These are phyloP conservation scores for Lentinus brumalis DNA, from an alignment of 768 basidiomycete species.

Conservation along the genomic window DNA sequence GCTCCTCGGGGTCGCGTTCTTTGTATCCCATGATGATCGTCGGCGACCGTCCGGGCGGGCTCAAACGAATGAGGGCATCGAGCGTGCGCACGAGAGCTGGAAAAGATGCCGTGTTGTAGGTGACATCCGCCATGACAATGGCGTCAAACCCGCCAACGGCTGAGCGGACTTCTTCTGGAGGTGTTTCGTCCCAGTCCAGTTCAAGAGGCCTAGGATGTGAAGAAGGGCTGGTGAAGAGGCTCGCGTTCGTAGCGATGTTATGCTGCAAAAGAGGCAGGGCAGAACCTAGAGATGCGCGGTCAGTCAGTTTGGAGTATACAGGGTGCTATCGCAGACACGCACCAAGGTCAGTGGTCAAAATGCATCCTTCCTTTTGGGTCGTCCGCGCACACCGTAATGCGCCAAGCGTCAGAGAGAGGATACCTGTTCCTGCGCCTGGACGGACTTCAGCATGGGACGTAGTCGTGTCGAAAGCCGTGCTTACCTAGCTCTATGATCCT, in stretches of 20 bases:
- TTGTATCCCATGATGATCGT: conserved; percentile 81
- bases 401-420: conserved; percentile 71
- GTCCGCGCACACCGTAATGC: conserved; percentile 48
- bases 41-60: conserved; percentile 32
- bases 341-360: conserved; percentile 78
- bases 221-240: conserved; percentile 34
- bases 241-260: conserved; percentile 57
- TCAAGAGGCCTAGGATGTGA: conserved; percentile 35
- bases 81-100: conserved; percentile 75
- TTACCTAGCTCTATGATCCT: conserved; percentile 73
- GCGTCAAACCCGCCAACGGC: conserved; percentile 52
- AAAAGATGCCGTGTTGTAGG: conserved; percentile 89
- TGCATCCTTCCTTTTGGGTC: conserved; percentile 18
- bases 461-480: conserved; percentile 14
- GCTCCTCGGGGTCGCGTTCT: conserved; percentile 76
- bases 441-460: neutral
- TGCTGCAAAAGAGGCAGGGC: conserved; percentile 79
- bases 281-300: conserved; percentile 53
- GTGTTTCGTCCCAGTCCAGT: conserved; percentile 76
- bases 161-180: conserved; percentile 47
- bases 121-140: conserved; percentile 91
- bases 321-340: conserved; percentile 28
- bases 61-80: conserved; percentile 42
- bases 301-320: neutral
- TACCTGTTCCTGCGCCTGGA: conserved; percentile 82